Percentiles rank a stretch among this genome's conserved stretches.
Conservation (phyloP, 2,329 filamentous ascomycete genomes). For the Ophiostoma perfectum region DNA sequence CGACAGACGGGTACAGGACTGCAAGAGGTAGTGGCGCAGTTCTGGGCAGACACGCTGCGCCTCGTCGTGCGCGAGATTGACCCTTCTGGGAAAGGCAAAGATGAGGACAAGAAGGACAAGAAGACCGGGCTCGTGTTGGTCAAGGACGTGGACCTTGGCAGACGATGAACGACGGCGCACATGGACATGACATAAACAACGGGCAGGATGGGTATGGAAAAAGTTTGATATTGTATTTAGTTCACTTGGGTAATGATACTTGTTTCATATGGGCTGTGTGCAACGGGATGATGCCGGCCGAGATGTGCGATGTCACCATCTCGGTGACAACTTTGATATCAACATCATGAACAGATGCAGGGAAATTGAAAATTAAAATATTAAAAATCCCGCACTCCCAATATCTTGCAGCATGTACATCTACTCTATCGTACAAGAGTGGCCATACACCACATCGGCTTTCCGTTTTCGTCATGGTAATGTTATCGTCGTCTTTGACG, state of each 20-base stretch:
- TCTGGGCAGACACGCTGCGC: conserved; percentile 71
- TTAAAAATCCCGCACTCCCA: neutral
- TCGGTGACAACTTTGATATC: neutral
- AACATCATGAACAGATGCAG: neutral
- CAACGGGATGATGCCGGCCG: neutral
- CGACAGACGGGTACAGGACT: conserved; percentile 78
- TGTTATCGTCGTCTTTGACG: too few species aligned
- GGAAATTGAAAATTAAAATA: neutral
- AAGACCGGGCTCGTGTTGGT: conserved; percentile 45
- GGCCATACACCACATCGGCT: too few species aligned
- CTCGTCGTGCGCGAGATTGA: conserved; percentile 46
- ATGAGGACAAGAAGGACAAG: neutral
- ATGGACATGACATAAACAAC: neutral
- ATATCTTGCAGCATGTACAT: neutral
- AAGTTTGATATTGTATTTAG: neutral
- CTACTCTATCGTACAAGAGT: neutral
- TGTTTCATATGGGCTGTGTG: neutral
- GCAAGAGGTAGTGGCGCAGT: conserved; percentile 62
- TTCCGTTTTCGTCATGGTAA: too few species aligned
- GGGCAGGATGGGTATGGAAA: neutral
- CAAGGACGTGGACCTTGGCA: conserved; percentile 49
- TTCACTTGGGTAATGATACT: neutral
- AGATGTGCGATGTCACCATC: neutral
- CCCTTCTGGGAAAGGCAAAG: neutral
- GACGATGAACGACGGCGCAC: conserved; percentile 31